Conservation (phyloP, 768 basidiomycete species). For the Paxillus involutus region DNA sequence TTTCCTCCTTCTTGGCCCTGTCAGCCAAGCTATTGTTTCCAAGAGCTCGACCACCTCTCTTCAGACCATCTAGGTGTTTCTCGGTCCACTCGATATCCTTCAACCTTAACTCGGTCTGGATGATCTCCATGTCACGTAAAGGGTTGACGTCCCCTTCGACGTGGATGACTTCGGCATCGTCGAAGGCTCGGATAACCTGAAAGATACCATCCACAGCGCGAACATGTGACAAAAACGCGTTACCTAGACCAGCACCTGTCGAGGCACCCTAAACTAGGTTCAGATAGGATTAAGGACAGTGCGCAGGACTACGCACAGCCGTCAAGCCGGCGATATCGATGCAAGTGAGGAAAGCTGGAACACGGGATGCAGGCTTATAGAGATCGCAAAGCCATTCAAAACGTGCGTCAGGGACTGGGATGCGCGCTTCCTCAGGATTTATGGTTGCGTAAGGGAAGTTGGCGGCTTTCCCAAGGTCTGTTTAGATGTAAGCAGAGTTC, state of each 20-base stretch:
- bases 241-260: slow-evolving; percentile 96
- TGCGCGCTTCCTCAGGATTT: slow-evolving; percentile 93
- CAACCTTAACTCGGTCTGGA: slow-evolving; percentile 87
- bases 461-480: slow-evolving; percentile 90
- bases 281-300: slow-evolving; percentile 11
- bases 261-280: slow-evolving; percentile 73
- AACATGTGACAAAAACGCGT: slow-evolving; percentile 96
- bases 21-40: slow-evolving; percentile 82
- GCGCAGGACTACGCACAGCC: slow-evolving; percentile 55
- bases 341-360: slow-evolving; percentile 95
- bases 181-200: slow-evolving; percentile 96
- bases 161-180: slow-evolving; percentile 99
- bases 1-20: slow-evolving; percentile 95
- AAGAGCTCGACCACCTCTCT: slow-evolving; percentile 70
- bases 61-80: slow-evolving; percentile 79
- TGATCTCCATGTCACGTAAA: slow-evolving; percentile 95
- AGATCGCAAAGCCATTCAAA: slow-evolving; percentile 92
- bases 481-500: slow-evolving; percentile 6
- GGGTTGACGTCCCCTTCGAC: slow-evolving; percentile 99
- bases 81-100: slow-evolving; percentile 99
- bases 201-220: slow-evolving; percentile 99
- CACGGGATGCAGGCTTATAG: slow-evolving; percentile 86
- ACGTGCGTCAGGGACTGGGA: slow-evolving; percentile 90
- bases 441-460: slow-evolving; percentile 98
- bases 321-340: slow-evolving; percentile 99